These are phyloP conservation scores for Spergularia azorica DNA, from an alignment of 179 eudicot species.

Conservation along the genomic window DNA sequence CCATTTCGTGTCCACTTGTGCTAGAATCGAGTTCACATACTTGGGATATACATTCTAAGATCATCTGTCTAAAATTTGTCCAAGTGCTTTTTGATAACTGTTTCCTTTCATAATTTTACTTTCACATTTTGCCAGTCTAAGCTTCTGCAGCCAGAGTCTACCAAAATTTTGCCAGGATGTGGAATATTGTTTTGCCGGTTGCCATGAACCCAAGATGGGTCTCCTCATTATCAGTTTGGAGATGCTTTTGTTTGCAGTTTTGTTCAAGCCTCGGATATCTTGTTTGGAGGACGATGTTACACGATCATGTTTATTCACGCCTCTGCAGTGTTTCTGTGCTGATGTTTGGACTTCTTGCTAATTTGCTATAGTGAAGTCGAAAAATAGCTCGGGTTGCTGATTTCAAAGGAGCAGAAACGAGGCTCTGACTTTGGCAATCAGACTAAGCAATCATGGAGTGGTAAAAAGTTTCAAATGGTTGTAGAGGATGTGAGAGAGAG, in stretches of 20 bases:
- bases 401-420: slow-evolving; percentile 64
- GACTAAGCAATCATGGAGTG: slow-evolving; percentile 54
- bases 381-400: slow-evolving; percentile 77
- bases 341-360: slow-evolving; percentile 11
- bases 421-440: slow-evolving; percentile 52
- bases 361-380: slow-evolving; percentile 95
- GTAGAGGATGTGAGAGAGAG: slow-evolving; percentile 87
- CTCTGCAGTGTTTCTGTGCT: slow-evolving; percentile 46
- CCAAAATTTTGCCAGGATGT: background rate
- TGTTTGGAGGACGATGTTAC: too few species aligned
- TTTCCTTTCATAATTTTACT: too few species aligned
- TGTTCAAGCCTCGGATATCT: too few species aligned
- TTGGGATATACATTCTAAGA: background rate
- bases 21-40: slow-evolving; percentile 4
- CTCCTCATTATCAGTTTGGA: too few species aligned
- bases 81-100: too few species aligned
- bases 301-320: slow-evolving; percentile 5
- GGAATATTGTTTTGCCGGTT: too few species aligned
- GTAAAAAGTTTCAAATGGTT: slow-evolving; percentile 75
- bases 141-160: background rate
- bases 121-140: too few species aligned
- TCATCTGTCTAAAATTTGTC: background rate
- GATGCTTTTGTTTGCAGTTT: too few species aligned
- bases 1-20: background rate
- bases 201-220: too few species aligned